A percentile compares a stretch with the other conserved stretches of the same genome.
Conservation (phyloP, 805 yeast genomes). For the Saccharomycopsis oosterbeekiorum region DNA sequence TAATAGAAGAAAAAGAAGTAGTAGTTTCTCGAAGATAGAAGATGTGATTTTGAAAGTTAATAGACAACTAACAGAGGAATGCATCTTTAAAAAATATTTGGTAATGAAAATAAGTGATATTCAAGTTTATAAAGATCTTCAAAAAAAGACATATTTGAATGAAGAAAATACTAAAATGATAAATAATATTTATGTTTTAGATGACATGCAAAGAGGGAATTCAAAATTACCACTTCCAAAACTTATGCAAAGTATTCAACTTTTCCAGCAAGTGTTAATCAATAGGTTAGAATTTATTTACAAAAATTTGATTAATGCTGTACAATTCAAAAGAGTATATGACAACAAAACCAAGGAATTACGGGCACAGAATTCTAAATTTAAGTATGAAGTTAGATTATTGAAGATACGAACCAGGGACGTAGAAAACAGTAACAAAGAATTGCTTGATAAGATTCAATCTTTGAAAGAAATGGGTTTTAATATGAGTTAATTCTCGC, state of each 20-base stretch:
- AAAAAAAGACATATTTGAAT: neutral
- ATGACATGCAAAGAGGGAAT: neutral
- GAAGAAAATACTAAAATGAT: neutral
- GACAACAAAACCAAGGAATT: slow-evolving; percentile 37
- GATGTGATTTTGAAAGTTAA: slow-evolving; percentile 12
- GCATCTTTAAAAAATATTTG: neutral
- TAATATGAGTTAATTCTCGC: neutral
- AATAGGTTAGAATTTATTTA: slow-evolving; percentile 6
- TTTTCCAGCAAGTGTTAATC: neutral
- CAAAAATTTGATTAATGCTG: slow-evolving; percentile 5
- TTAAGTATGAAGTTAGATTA: slow-evolving; percentile 56
- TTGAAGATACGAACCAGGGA: slow-evolving; percentile 54
- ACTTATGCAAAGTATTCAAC: slow-evolving; percentile 4
- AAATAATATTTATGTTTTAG: neutral
- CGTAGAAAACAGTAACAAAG: slow-evolving; percentile 43
- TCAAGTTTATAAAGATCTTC: neutral
- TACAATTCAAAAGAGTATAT: slow-evolving; percentile 19
- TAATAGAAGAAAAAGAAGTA: slow-evolving; percentile 24
- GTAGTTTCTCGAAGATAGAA: slow-evolving; percentile 30
- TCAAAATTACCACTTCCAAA: neutral
- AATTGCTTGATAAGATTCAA: slow-evolving; percentile 10
- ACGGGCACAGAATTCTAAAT: slow-evolving; percentile 45
- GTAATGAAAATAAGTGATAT: neutral
- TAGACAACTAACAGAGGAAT: slow-evolving; percentile 7
- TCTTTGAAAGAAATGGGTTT: slow-evolving; percentile 4